Evolutionary conservation across 805 yeast genomes (phyloP).

Genomic region (Saccharomycopsis microspora): DNA sequence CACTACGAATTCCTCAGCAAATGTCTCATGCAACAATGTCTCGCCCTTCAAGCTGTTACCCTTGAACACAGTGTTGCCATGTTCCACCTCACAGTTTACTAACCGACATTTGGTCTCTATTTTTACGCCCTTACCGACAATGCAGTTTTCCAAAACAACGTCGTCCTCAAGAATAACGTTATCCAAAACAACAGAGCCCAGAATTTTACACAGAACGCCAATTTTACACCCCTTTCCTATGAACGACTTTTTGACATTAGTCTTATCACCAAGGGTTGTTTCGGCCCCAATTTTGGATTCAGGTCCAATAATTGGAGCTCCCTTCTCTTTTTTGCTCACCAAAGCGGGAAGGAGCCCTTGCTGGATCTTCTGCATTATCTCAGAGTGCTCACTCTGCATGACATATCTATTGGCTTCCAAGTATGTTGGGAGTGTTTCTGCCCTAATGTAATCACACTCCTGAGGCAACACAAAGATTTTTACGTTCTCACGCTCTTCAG

Average conservation of each 20-base stretch:
- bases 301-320: slow-evolving; percentile 68
- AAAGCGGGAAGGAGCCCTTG: slow-evolving; percentile 14
- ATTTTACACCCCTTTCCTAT: slow-evolving; percentile 64
- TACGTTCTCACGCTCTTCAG: slow-evolving; percentile 43
- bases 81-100: slow-evolving; percentile 78
- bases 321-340: slow-evolving; percentile 31
- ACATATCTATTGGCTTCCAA: slow-evolving; percentile 82
- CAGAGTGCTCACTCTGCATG: slow-evolving; percentile 32
- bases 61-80: slow-evolving; percentile 54
- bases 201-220: slow-evolving; percentile 79
- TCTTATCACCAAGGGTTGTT: slow-evolving; percentile 66
- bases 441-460: slow-evolving; percentile 59
- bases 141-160: slow-evolving; percentile 66
- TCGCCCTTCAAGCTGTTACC: slow-evolving; percentile 47
- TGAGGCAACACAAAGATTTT: slow-evolving; percentile 63
- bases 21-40: slow-evolving; percentile 30
- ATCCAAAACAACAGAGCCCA: slow-evolving; percentile 74
- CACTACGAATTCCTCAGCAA: slow-evolving; percentile 16
- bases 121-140: slow-evolving; percentile 61
- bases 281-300: slow-evolving; percentile 70
- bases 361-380: slow-evolving; percentile 7
- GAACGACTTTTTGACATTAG: slow-evolving; percentile 78
- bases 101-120: slow-evolving; percentile 56
- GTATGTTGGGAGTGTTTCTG: slow-evolving; percentile 69
- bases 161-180: slow-evolving; percentile 71